Evolutionary conservation across 2,329 filamentous ascomycete genomes (phyloP), one percentile per base, ranked within the genome.

Genomic region (Fusarium sp.): DNA sequence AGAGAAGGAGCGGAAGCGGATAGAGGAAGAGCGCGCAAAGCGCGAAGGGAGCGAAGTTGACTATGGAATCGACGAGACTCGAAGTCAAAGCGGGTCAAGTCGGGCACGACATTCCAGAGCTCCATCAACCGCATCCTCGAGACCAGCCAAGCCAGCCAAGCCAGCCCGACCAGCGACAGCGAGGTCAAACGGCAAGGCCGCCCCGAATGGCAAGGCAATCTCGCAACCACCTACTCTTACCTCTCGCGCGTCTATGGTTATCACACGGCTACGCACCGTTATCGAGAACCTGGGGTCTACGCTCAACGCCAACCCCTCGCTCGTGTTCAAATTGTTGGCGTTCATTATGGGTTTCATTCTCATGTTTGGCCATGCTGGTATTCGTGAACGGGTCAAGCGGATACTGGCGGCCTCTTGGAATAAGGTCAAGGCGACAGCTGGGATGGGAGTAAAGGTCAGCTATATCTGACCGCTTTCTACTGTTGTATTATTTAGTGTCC

Each of bases 401-500:
- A 86, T 95, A 40, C 80, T 97, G 50, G 89, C 89, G 43, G 86
- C 88, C 32, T 91, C 91, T 11, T 97, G 95, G 95, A 89, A 90
- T 64, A 98, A 97, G 85, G 85, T 98, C 45, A 91, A 90, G 81
- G 89, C 91, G 54, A 98, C 97, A 0, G 92, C 96, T 6, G 95
- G 95, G 2, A 98, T 98, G 96, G 97, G 96, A 3, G 94, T 97
- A 73, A 98, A 98, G 86, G 95, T 98, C 79, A 97, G 94, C 81
- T 98, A 98, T 85, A 97, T 99, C 69, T 98, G 84, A 78, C 65
- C 45, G 60, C 27, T 64, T 70, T 66, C 72, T 70, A 65, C 75
- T 68, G 76, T 66, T 78, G 71, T 78, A 73, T 69, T 63, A 74
- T 74, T 70, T 65, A 74, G 65, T 66, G 71, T 72, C 61, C 63